Evolutionary conservation across 208 protist genomes (phyloP), one percentile per base, ranked within the genome.

Genomic region (Naegleria fowleri): DNA sequence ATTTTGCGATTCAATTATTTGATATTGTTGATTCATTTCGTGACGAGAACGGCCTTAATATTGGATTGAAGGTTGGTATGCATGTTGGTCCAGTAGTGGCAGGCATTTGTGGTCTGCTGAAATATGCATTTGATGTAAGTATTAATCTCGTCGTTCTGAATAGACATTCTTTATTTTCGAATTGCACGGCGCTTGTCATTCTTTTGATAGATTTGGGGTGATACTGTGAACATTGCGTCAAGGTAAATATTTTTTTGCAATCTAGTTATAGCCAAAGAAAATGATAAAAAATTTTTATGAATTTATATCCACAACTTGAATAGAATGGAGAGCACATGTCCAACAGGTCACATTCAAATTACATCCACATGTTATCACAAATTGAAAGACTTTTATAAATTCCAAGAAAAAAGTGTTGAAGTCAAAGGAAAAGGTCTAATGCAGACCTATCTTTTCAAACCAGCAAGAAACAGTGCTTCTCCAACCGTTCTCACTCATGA

Each of bases 341-440:
- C 55, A 29, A 4, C 55, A 4, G 13, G 13, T 29, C 22, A 29
- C 55, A 67, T 67, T 67, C 55, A 40, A 52, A 59, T 94, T 92
- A 90, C 55, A 2, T 15, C 11, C 11, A 67, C 55, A 4, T 67
- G 55, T 29, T 67, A 67, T 67, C 55, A 67, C 11, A 15, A 29
- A 67, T 29, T 67, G 19, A 67, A 67, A 67, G 55, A 67, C 22
- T 22, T 22, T 1, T 94, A 92, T 88, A 11, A 39, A 25, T 94
- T 94, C 58, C 83, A 93, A 83, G 92, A 94, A 39, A 5, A 90
- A 9, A 86, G 93, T 15, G 91, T 94, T 13, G 87, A 94, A 48
- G 93, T 93, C 29, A 94, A 94, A 91, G 93, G 93, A n/a, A 94
- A 94, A 88, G 93, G 93, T 0, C 55, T 43, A 9, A 51, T 94